Conservation (phyloP, 2,329 filamentous ascomycete genomes). For the Neobulgaria alba region DNA sequence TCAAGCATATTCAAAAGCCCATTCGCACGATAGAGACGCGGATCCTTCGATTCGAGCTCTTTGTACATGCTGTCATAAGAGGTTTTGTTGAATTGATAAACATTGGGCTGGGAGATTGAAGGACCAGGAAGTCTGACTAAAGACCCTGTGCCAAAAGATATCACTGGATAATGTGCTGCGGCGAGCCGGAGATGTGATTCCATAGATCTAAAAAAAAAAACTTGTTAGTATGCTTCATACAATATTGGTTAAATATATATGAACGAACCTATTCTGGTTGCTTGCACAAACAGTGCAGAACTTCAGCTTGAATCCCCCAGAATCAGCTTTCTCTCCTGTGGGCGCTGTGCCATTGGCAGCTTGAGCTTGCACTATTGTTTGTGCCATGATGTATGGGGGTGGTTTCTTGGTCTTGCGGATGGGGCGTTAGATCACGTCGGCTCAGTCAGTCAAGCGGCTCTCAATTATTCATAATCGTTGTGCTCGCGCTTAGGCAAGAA, state of each 20-base stretch:
- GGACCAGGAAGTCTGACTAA: slow-evolving; percentile 89
- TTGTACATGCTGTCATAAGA: slow-evolving; percentile 93
- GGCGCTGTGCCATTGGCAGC: slow-evolving; percentile 11
- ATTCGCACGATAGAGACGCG: slow-evolving; percentile 80
- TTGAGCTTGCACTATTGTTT: slow-evolving; percentile 8
- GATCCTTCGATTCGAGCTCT: slow-evolving; percentile 79
- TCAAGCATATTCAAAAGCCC: slow-evolving; percentile 94
- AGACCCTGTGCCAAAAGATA: slow-evolving; percentile 94
- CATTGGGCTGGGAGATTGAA: slow-evolving; percentile 85
- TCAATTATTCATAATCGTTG: neutral
- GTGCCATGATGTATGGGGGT: slow-evolving; percentile 5
- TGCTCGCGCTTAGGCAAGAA: neutral
- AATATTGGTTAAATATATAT: no score
- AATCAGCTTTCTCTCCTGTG: slow-evolving; percentile 20
- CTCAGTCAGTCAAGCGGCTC: neutral
- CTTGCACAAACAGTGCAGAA: slow-evolving; percentile 99
- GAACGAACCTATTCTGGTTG: slow-evolving; percentile 79
- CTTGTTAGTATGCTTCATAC: no score
- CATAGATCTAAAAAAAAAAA: slow-evolving; percentile 85
- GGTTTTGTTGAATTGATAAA: slow-evolving; percentile 96
- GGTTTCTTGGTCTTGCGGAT: no score
- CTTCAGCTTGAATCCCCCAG: slow-evolving; percentile 70
- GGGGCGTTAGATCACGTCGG: neutral
- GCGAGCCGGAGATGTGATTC: slow-evolving; percentile 94
- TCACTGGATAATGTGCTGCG: slow-evolving; percentile 81